A percentile compares a stretch with the other conserved stretches of the same genome.
Evolutionary conservation across 2,329 filamentous ascomycete genomes (phyloP).

Genomic region (Pyrenophora graminea): DNA sequence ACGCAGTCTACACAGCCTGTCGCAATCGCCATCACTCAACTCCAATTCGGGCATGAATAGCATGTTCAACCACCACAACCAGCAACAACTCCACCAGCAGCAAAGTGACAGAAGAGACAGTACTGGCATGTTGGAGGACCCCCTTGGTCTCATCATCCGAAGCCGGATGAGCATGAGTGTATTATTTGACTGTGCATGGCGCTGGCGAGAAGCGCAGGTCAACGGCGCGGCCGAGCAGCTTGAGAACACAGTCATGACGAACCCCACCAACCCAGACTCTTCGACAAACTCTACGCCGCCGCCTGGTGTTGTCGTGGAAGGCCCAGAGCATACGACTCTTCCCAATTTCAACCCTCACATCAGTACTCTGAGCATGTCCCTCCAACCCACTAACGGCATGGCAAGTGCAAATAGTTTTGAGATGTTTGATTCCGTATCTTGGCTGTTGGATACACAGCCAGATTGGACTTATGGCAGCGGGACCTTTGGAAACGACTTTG

Average conservation of each 20-base stretch:
- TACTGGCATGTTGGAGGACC: conserved; percentile 62
- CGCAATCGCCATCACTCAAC: conserved; percentile 43
- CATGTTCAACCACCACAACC: conserved; percentile 38
- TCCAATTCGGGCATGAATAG: conserved; percentile 34
- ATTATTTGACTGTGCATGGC: conserved; percentile 83
- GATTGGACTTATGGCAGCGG: conserved; percentile 41
- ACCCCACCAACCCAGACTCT: conserved; percentile 84
- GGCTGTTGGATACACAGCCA: conserved; percentile 80
- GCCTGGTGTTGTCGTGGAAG: conserved; percentile 45
- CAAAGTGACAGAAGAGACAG: conserved; percentile 32
- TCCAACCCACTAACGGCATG: conserved; percentile 63
- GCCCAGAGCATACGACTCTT: conserved; percentile 35
- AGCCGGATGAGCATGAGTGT: conserved; percentile 84
- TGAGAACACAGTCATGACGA: conserved; percentile 74
- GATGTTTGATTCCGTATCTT: conserved; percentile 89
- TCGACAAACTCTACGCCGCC: conserved; percentile 65
- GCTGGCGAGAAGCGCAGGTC: conserved; percentile 73
- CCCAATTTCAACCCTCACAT: conserved; percentile 46
- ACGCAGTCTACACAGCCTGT: conserved; percentile 43
- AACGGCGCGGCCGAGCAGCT: conserved; percentile 53
- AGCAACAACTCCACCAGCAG: conserved; percentile 29
- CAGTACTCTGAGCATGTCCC: conserved; percentile 52
- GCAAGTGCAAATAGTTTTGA: conserved; percentile 55
- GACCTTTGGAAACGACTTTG: conserved; percentile 39
- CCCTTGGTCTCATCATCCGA: conserved; percentile 77